Evolutionary conservation across 495 filamentous ascomycete species (phyloP), one percentile per base, ranked within the genome.

Genomic region (Xeromyces bisporus): DNA sequence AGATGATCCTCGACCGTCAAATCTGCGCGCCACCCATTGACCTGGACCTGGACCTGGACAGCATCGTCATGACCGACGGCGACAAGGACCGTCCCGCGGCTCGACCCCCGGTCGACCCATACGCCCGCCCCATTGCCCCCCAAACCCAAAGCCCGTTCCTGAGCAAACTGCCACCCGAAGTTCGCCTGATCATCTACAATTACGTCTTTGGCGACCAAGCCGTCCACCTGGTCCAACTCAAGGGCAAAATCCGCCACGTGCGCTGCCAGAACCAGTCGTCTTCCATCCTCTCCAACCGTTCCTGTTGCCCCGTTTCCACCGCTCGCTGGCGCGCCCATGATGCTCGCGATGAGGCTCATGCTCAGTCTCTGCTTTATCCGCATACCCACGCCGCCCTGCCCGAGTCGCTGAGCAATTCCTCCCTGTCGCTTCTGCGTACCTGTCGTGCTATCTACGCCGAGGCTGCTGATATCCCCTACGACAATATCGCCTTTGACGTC

Each of bases 131-230:
- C 12, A 41, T 49, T 12, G 18, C 42, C 24, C 17, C 43, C 1
- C 57, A 58, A 32, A 10, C 32, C 8, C 13, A 38, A 15, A 42
- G 43, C 18, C 14, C 23, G 6, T 39, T 60, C 27, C 34, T 61
- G 26, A 28, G 34, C 18, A 43, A 39, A 25, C 46, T 69, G 0
- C 70, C 70, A 1, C 43, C 55, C 6, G 70, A 75, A 44, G 55
- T 75, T 33, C 63, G 70, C 9, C 45, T 66, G 15, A 57, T 68
- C 32, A 72, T 73, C 23, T 73, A 66, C 46, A 42, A 46, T 10
- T 62, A 69, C 32, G 60, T 67, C 39, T 61, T 70, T 34, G 54
- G 53, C 38, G 46, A 59, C 28, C 46, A 54, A 9, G 54, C 47
- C 28, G 38, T 62, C 7, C 58, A 58, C 33, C 46, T 60, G 17